Evolutionary conservation across 140 eudicot genomes (phyloP).

Genomic region (Bidens hawaiensis): DNA sequence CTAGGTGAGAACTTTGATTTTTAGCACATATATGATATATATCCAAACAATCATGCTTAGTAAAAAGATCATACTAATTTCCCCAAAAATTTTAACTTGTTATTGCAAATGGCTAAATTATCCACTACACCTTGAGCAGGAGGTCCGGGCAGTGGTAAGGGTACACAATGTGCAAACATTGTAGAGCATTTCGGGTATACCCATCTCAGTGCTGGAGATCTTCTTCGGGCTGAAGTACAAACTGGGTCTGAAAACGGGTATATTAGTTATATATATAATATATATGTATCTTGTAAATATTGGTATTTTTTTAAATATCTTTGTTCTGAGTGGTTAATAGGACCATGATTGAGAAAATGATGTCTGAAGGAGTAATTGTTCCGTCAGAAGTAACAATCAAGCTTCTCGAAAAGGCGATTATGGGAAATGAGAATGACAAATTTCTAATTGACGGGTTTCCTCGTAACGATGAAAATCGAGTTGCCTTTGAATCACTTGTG

Average conservation of each 20-base stretch:
- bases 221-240: slow-evolving; percentile 82
- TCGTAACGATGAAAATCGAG: neutral
- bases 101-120: neutral
- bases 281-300: neutral
- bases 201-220: slow-evolving; percentile 99
- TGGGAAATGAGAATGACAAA: slow-evolving; percentile 42
- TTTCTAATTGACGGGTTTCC: slow-evolving; percentile 8
- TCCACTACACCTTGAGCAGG: slow-evolving; percentile 40
- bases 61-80: neutral
- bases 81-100: neutral
- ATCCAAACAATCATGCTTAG: neutral
- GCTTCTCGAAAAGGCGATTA: slow-evolving; percentile 90
- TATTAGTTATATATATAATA: too few species aligned
- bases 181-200: slow-evolving; percentile 88
- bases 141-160: slow-evolving; percentile 99
- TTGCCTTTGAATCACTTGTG: slow-evolving; percentile 1
- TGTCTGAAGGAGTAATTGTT: slow-evolving; percentile 83
- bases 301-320: neutral
- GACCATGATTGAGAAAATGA: slow-evolving; percentile 94
- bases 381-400: slow-evolving; percentile 93
- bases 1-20: slow-evolving; percentile 44
- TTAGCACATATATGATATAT: neutral
- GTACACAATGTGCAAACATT: slow-evolving; percentile 93
- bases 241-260: slow-evolving; percentile 96
- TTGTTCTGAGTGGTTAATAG: slow-evolving; percentile 22